A percentile compares a stretch with the other conserved stretches of the same genome.
These are phyloP conservation scores for Ogataea ganodermae DNA, from an alignment of 805 yeast species.

Conservation along the genomic window DNA sequence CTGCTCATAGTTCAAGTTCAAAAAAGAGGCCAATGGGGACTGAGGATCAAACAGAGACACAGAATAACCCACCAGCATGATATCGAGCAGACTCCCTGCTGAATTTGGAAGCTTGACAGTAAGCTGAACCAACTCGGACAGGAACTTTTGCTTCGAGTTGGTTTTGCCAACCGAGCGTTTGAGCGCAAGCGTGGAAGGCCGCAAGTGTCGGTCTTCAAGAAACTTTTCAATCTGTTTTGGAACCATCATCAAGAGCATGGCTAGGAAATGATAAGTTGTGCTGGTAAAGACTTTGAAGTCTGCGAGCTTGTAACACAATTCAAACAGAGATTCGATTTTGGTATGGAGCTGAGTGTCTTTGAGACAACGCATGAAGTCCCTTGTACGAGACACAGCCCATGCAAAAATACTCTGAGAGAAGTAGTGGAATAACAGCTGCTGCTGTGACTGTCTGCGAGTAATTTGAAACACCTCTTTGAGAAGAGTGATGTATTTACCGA, in stretches of 20 bases:
- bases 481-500: constrained; percentile 42
- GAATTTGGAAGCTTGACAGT: constrained; percentile 27
- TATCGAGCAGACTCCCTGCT: constrained; percentile 34
- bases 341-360: constrained; percentile 15
- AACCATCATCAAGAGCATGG: constrained; percentile 36
- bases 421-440: constrained; percentile 45
- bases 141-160: constrained; percentile 29
- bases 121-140: constrained; percentile 27
- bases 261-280: constrained; percentile 35
- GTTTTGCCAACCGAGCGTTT: constrained; percentile 27
- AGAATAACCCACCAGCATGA: constrained; percentile 38
- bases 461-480: constrained; percentile 39
- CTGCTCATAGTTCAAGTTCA: constrained; percentile 26
- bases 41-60: constrained; percentile 27
- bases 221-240: constrained; percentile 35
- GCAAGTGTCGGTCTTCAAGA: constrained; percentile 23
- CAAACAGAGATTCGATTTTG: constrained; percentile 40
- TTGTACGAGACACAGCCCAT: constrained; percentile 54
- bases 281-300: constrained; percentile 34
- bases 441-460: constrained; percentile 47
- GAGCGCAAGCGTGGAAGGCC: constrained; percentile 24
- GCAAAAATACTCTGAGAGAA: constrained; percentile 46
- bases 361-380: constrained; percentile 40
- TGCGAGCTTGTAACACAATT: constrained; percentile 31
- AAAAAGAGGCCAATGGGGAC: constrained; percentile 33